Evolutionary conservation across 2,329 filamentous ascomycete species (phyloP), one percentile per base, ranked within the genome.

Genomic region (Colletotrichum sp.): DNA sequence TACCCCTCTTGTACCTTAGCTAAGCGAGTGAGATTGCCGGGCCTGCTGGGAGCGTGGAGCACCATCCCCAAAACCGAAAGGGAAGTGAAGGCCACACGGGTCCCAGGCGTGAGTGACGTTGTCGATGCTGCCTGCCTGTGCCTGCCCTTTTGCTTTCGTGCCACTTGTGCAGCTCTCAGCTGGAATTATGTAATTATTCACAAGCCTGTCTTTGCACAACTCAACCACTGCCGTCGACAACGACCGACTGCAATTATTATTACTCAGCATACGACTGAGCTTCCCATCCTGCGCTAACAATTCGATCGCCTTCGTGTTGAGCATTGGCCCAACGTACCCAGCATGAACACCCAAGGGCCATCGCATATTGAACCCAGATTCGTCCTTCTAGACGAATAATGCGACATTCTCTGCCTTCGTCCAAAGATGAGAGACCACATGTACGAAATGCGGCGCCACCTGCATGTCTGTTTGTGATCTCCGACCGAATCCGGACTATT

Each of bases 71-170:
- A 75, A 66, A 57, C 64, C 69, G 49, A 57, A 63, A 55, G 70
- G 34, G 72, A 36, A 60, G 34, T 52, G 34, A 68, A 72, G 62
- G 69, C 26, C 70, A 69, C 64, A 57, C 72, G 52, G 63, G 72
- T 63, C 59, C 65, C 24, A 77, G 69, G 72, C 64, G 62, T 66
- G 69, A 82, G 82, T 83, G 82, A 83, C 82, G 82, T 82, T 83
- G 80, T 82, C 82, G 80, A 83, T 83, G 82, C 81, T 83, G 82
- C 81, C 81, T 82, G 80, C 80, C 59, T 60, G 49, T 49, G 32
- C 59, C 21, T 55, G 55, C 30, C 30, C 59, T 24, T 63, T 63
- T 36, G 30, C 59, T 63, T 60, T 60, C 24, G 67, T 71, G 67
- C 59, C 24, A 24, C n/a, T 72, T 68, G 26, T 72, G 73, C 63